Evolutionary conservation across 192 early-diverging fungal genomes (phyloP), one percentile per base, ranked within the genome.

Genomic region (Mortierella hygrophila): DNA sequence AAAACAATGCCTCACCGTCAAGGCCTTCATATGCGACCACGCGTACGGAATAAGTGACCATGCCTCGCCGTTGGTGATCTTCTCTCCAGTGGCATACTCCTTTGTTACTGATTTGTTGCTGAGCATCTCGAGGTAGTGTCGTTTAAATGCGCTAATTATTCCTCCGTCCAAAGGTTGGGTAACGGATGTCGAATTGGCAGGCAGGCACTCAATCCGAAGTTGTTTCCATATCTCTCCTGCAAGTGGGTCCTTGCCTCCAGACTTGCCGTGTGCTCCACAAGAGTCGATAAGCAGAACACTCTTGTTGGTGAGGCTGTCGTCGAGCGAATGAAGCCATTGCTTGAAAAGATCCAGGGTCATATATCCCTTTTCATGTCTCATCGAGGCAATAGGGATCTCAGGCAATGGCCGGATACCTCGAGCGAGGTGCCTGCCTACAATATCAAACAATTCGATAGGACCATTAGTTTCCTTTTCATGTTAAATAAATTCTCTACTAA

Each of bases 161-260:
- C 44, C 44, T 46, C 10, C 44, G 44, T 71, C 75, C 46, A 82
- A 63, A 71, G 63, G 74, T 42, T 76, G 74, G 18, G 74, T 76
- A 20, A 76, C 57, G 40, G 74, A 76, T 76, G 74, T 63, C 9
- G 74, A 76, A 65, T 76, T 63, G 55, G 40, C 18, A 26, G 74
- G 74, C 37, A 65, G 74, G 29, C 74, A 57, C 57, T 63, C 55
- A 75, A 60, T 68, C 44, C 68, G 26, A 46, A 74, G 72, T 5
- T 63, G 70, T 57, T 72, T 80, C 70, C 41, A n/a, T 55, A 55
- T 20, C 32, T 44, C 79, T 35, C 20, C 26, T 54, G 44, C 52
- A 52, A 49, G 47, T 41, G 78, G 40, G 52, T 41, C 55, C 55
- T 60, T n/a, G 20, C 9, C n/a, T 0, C n/a, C n/a, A 60, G 55